Percentiles rank a stretch among this genome's conserved stretches.
Conservation (phyloP, 371 early-diverging fungal species). For the Mortierella sp. region DNA sequence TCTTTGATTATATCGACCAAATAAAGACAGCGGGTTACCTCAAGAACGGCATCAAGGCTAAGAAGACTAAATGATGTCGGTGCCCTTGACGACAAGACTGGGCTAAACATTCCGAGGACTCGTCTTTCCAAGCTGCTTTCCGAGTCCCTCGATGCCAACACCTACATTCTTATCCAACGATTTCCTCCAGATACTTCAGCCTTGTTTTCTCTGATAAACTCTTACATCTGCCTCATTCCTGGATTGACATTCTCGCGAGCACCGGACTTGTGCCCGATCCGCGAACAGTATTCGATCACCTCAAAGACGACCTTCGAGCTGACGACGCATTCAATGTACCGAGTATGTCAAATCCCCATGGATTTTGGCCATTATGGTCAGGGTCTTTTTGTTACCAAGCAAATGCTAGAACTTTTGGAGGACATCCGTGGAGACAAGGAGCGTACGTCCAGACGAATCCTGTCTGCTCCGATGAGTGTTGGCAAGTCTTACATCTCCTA, state of each 20-base stretch:
- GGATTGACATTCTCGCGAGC: slow-evolving; percentile 28
- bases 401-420: slow-evolving; percentile 42
- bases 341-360: slow-evolving; percentile 36
- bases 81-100: too few relatives aligned
- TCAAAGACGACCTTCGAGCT: not conserved
- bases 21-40: too few relatives aligned
- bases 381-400: slow-evolving; percentile 34
- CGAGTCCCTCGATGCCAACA: too few relatives aligned
- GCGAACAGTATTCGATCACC: slow-evolving; percentile 23
- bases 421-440: slow-evolving; percentile 25
- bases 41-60: too few relatives aligned
- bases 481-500: slow-evolving; percentile 40
- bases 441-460: slow-evolving; percentile 23
- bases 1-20: too few relatives aligned
- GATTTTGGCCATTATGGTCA: slow-evolving; percentile 13
- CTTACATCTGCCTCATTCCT: too few relatives aligned
- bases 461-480: slow-evolving; percentile 42
- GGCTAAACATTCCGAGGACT: too few relatives aligned
- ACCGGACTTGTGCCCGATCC: slow-evolving; percentile 25
- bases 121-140: too few relatives aligned
- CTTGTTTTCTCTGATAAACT: too few relatives aligned
- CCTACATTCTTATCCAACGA: too few relatives aligned
- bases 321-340: slow-evolving; percentile 25
- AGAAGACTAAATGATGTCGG: too few relatives aligned
- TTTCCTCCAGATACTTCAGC: too few relatives aligned